Evolutionary conservation across 768 basidiomycete species (phyloP), one percentile per base, ranked within the genome.

Genomic region (Boletales sp.): DNA sequence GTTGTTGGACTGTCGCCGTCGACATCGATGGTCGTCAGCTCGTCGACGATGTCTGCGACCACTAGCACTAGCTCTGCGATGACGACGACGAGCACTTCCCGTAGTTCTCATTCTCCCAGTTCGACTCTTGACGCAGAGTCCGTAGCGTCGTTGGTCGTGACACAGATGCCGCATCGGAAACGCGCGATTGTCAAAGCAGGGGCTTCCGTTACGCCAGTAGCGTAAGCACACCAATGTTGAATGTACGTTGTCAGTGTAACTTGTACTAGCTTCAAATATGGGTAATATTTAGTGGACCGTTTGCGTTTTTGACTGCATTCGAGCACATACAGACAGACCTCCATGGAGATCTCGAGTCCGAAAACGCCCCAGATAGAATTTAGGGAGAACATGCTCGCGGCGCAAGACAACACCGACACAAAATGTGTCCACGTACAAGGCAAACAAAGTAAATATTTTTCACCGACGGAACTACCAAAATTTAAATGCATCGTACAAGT

Each of bases 101-200:
- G 17, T n/a, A 38, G 45, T 14, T 43, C 62, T 34, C 18, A 43
- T 15, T 40, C 62, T 31, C 18, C 4, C 1, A 44, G 48, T n/a
- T 9, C 39, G 11, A 37, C 48, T 32, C 50, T 50, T 21, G 29
- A 66, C 27, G 46, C 64, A 15, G 21, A 29, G 17, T 61, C 44
- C 8, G 48, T 60, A 14, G 64, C 64, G 9, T 61, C 66, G 9
- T 51, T 43, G 18, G 27, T 66, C 24, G 64, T 45, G 19, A 49
- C 57, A 5, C 30, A 34, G 5, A 45, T 35, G 51, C 11, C 21
- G 4, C 39, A 43, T 15, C 44, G 34, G 10, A 34, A 29, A 35
- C 30, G 51, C 36, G 41, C 34, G 13, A 5, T 41, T 8, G 40
- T 34, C 21, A 14, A 17, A 18, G 32, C 4, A 21, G 24, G 32